phyloP scores from a whole-genome alignment of 805 yeast species.

The Blastobotrys parvus region DNA sequence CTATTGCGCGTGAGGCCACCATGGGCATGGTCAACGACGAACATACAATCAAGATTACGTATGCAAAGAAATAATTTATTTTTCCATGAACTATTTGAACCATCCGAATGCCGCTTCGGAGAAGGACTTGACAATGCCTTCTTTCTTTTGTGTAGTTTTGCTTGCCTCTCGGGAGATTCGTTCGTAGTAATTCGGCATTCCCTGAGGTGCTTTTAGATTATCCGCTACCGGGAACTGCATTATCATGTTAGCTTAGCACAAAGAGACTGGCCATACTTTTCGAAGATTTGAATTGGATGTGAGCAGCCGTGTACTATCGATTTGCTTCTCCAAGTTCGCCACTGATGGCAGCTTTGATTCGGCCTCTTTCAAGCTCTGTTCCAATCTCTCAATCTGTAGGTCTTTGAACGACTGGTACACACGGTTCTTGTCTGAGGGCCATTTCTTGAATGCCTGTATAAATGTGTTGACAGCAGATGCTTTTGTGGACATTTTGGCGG shows the following conservation, averaged over 20 bases:
- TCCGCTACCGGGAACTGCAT: slow-evolving; percentile 30
- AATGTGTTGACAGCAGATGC: slow-evolving; percentile 16
- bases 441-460: slow-evolving; percentile 18
- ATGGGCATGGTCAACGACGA: slow-evolving; percentile 22
- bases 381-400: slow-evolving; percentile 37
- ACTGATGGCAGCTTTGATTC: slow-evolving; percentile 20
- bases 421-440: slow-evolving; percentile 36
- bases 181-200: slow-evolving; percentile 71
- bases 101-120: slow-evolving; percentile 68
- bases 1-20: slow-evolving; percentile 29
- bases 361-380: slow-evolving; percentile 12
- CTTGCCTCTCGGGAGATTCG: slow-evolving; percentile 58
- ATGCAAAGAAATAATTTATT: slow-evolving; percentile 26
- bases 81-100: slow-evolving; percentile 15
- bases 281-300: slow-evolving; percentile 12
- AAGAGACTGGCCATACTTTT: slow-evolving; percentile 6
- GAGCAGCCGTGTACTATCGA: slow-evolving; percentile 18
- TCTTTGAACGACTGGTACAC: slow-evolving; percentile 43
- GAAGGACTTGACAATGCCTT: slow-evolving; percentile 50
- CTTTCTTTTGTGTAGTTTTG: slow-evolving; percentile 62
- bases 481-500: not conserved
- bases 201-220: slow-evolving; percentile 68
- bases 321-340: slow-evolving; percentile 19
- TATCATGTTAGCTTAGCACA: not conserved
- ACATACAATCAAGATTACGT: slow-evolving; percentile 23